These are phyloP conservation scores for Plasmodium vinckei DNA, from an alignment of 169 alveolate species.

Conservation along the genomic window DNA sequence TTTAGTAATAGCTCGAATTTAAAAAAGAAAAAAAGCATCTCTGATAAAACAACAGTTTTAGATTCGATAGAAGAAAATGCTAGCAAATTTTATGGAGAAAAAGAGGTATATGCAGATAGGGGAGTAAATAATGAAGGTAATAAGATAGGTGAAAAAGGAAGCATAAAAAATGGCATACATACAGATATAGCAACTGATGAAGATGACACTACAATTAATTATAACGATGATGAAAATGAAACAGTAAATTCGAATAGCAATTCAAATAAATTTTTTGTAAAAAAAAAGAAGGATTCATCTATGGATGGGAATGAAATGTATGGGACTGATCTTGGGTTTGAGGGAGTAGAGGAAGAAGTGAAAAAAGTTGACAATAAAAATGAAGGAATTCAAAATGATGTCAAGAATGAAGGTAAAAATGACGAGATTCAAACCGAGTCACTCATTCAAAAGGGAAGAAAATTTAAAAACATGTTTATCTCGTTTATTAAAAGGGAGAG, in stretches of 20 bases:
- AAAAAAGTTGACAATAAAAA: not conserved
- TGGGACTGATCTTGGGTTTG: too few species aligned
- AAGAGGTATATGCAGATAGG: too few species aligned
- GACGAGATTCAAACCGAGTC: not conserved
- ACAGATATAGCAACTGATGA: not conserved
- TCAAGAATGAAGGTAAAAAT: too few species aligned
- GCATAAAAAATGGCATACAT: not conserved
- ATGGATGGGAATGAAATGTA: not conserved
- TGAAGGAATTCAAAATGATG: not conserved
- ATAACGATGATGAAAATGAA: not conserved
- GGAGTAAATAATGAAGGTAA: not conserved
- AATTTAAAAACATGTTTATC: slow-evolving; percentile 35
- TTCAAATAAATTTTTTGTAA: not conserved
- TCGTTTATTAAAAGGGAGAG: slow-evolving; percentile 44
- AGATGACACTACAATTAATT: not conserved
- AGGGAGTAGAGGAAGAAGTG: not conserved
- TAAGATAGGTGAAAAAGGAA: not conserved
- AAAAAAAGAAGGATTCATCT: not conserved
- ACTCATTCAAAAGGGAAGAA: slow-evolving; percentile 10
- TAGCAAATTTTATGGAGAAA: too few species aligned
- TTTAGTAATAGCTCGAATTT: too few species aligned
- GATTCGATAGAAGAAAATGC: too few species aligned
- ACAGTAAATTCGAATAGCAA: not conserved
- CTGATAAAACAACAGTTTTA: too few species aligned
- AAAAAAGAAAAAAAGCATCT: too few species aligned